Conservation (phyloP, 1,284 basidiomycete species). For the Trichosporon sp. region DNA sequence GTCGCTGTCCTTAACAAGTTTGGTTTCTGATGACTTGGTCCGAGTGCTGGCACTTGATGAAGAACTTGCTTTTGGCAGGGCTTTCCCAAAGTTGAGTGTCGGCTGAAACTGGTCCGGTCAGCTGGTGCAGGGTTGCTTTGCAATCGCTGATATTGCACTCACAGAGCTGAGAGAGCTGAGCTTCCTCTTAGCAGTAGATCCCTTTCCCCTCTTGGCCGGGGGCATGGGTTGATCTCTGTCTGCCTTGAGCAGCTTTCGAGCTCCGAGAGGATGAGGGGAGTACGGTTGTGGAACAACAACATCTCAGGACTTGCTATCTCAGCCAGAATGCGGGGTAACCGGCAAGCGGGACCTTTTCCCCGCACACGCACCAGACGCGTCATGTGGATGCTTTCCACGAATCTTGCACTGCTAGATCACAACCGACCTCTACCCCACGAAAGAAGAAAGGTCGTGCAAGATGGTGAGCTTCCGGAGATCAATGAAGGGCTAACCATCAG, state of each 20-base stretch:
- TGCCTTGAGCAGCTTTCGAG: background rate
- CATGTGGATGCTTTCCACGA: conserved; percentile 11
- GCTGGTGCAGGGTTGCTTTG: background rate
- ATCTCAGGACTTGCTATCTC: conserved; percentile 1
- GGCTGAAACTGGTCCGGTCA: conserved; percentile 42
- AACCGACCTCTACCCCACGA: conserved; percentile 19
- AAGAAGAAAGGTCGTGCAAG: conserved; percentile 6
- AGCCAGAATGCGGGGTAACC: conserved; percentile 24
- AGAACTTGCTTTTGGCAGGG: background rate
- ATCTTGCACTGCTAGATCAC: background rate
- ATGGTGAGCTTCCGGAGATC: background rate
- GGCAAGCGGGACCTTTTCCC: conserved; percentile 7
- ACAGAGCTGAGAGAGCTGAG: conserved; percentile 42
- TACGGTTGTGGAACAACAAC: background rate
- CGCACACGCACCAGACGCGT: conserved; percentile 16
- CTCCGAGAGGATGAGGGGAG: background rate
- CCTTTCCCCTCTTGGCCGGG: conserved; percentile 14
- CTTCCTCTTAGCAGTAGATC: conserved; percentile 8
- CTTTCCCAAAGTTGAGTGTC: conserved; percentile 38
- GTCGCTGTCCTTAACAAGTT: conserved; percentile 1
- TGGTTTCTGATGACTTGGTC: background rate
- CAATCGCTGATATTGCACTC: background rate
- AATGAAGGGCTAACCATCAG: conserved; percentile 58
- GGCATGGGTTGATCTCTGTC: conserved; percentile 9
- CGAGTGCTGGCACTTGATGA: background rate